Evolutionary conservation across 768 basidiomycete genomes (phyloP).

Genomic region (Dentipellis sp.): DNA sequence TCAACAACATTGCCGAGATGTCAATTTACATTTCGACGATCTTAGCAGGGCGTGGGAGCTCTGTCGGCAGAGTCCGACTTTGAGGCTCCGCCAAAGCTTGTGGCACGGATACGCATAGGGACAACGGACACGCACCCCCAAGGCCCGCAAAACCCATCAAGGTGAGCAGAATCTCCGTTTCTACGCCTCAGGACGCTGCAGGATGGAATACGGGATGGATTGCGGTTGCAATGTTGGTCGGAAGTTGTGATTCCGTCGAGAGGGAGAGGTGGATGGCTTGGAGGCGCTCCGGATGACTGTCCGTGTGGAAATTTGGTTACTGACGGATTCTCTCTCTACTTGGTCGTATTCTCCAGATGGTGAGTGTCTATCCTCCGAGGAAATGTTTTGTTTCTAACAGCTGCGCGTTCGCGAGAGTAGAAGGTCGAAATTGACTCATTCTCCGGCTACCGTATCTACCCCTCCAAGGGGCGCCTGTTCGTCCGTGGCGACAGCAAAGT

Average conservation of each 20-base stretch:
- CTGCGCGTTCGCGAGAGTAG: slow-evolving; percentile 32
- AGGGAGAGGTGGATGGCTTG: slow-evolving; percentile 15
- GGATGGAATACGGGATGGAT: slow-evolving; percentile 6
- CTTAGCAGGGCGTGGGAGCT: too few species aligned
- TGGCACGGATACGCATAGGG: neutral
- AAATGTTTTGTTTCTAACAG: slow-evolving; percentile 10
- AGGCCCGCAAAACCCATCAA: slow-evolving; percentile 39
- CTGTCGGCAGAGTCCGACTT: too few species aligned
- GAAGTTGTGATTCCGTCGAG: slow-evolving; percentile 11
- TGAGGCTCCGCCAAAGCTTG: too few species aligned
- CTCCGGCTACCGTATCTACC: slow-evolving; percentile 97
- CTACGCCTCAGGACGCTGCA: slow-evolving; percentile 8
- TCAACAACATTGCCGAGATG: too few species aligned
- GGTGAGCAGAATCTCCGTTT: slow-evolving; percentile 39
- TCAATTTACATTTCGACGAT: too few species aligned
- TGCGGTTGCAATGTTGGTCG: neutral
- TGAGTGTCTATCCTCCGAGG: slow-evolving; percentile 5
- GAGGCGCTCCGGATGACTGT: slow-evolving; percentile 11
- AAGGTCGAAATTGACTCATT: slow-evolving; percentile 99
- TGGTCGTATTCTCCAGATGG: slow-evolving; percentile 16
- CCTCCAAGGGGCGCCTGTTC: slow-evolving; percentile 91
- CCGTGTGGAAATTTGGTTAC: slow-evolving; percentile 1
- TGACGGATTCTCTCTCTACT: slow-evolving; percentile 3
- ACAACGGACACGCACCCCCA: slow-evolving; percentile 2
- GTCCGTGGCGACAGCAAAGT: slow-evolving; percentile 96